Evolutionary conservation across 495 filamentous ascomycete genomes (phyloP), one percentile per base, ranked within the genome.

Genomic region (Achaetomiella virescens): DNA sequence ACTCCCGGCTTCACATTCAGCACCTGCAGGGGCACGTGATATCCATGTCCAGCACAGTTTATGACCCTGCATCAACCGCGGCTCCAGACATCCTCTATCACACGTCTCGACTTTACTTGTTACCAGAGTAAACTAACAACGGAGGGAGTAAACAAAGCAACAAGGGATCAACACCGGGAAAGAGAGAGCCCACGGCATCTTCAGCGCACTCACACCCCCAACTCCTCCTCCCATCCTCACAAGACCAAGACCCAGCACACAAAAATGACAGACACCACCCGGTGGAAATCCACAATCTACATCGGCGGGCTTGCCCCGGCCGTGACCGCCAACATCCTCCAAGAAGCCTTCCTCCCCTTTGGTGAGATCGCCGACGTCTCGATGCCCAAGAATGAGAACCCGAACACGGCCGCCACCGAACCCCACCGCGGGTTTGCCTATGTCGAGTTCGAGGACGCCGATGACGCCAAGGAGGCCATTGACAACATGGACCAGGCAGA

Each of bases 401-500:
- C 83, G 51, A 74, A 79, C 69, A 63, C 76, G 15, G 83, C 75
- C 17, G 38, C 51, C 9, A 15, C 36, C 31, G 90, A 95, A 12
- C 76, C 81, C 11, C 93, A 99, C 69, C 77, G 91, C 47, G 93
- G 93, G 0, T 99, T 97, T 71, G 95, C 91, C 58, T 97, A 97
- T 64, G 89, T 99, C 36, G 93, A 99, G 65, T 99, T 89, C 69
- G 90, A 96, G 63, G 75, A 88, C 33, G 78, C 83, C 20, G 83
- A 83, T 51, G 93, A 99, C 72, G 91, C 91, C 45, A 86, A 84
- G 57, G 93, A 97, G 70, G 93, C 93, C 36, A 96, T 99, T 66
- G 90, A 97, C 78, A 99, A 99, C 70, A 97, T 97, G 95, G 89
- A 99, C 64, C 90, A 95, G 65, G 85, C 90, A 57, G 91, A 96